Evolutionary conservation across 2,329 filamentous ascomycete species (phyloP).

Genomic region (Talaromyces sp.): DNA sequence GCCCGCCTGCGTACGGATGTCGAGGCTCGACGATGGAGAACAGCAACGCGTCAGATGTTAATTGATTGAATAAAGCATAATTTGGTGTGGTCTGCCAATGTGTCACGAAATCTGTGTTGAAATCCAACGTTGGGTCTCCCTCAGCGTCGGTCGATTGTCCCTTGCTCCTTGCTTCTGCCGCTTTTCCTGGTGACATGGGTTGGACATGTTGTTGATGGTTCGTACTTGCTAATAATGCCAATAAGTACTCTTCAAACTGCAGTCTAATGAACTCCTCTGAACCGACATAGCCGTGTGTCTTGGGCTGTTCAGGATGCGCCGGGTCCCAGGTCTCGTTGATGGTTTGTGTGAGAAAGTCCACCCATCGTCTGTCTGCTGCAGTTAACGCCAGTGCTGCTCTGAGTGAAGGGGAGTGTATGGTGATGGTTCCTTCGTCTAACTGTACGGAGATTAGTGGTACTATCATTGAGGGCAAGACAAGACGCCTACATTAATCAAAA

Average conservation of each 20-base stretch:
- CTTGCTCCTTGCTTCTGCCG: slow-evolving; percentile 41
- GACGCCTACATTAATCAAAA: slow-evolving; percentile 71
- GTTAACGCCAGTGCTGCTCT: slow-evolving; percentile 73
- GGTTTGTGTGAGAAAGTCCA: slow-evolving; percentile 88
- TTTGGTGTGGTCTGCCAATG: slow-evolving; percentile 86
- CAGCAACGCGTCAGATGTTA: slow-evolving; percentile 73
- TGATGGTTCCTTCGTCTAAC: slow-evolving; percentile 83
- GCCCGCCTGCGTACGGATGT: slow-evolving; percentile 87
- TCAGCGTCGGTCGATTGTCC: slow-evolving; percentile 62
- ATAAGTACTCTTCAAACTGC: slow-evolving; percentile 94
- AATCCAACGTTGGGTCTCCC: slow-evolving; percentile 81
- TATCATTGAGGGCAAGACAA: background rate
- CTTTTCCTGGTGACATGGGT: slow-evolving; percentile 52
- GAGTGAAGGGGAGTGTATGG: slow-evolving; percentile 75
- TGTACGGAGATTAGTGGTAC: slow-evolving; percentile 21
- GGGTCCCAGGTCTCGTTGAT: slow-evolving; percentile 98
- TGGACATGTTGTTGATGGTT: slow-evolving; percentile 87
- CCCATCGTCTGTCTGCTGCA: slow-evolving; percentile 87
- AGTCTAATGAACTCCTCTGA: slow-evolving; percentile 97
- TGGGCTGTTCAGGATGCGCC: slow-evolving; percentile 80
- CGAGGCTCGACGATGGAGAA: slow-evolving; percentile 93
- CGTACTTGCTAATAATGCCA: slow-evolving; percentile 80
- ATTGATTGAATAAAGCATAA: slow-evolving; percentile 78
- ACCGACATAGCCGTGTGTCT: slow-evolving; percentile 88
- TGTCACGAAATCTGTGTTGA: slow-evolving; percentile 79